Evolutionary conservation across 192 early-diverging fungal genomes (phyloP), one percentile per base, ranked within the genome.

Genomic region (Entomortierella lignicola): DNA sequence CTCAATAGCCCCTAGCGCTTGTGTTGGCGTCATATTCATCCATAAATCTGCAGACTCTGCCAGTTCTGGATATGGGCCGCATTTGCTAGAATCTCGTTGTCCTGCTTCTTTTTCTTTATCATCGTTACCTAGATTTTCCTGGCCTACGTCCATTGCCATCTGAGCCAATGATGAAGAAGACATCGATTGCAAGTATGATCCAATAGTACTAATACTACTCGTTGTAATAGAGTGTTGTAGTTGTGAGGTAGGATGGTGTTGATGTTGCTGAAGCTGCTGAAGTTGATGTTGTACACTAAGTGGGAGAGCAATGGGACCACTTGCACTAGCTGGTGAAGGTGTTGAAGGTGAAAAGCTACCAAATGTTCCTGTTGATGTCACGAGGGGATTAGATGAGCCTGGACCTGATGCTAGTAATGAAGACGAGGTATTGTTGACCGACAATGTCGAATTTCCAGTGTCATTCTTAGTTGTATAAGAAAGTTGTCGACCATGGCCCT

Each of bases 401-500:
- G n/a, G n/a, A 25, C n/a, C 39, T 32, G 31, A 30, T 57, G 44
- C 27, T 54, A 51, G 6, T 8, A n/a, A n/a, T n/a, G n/a, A n/a
- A n/a, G n/a, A n/a, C n/a, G n/a, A n/a, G n/a, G n/a, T n/a, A n/a
- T n/a, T 12, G 48, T 8, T 23, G 43, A 12, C 5, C 32, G 48
- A 11, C 39, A 37, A 26, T 52, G 23, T 5, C n/a, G n/a, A n/a
- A n/a, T n/a, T n/a, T n/a, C n/a, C n/a, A n/a, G n/a, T n/a, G n/a
- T 66, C 71, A 25, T 65, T 64, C 56, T 73, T 73, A 31, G 71
- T 66, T 20, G 71, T 73, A 26, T 65, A 73, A 2, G 71, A 73
- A 2, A 74, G 44, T 23, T 74, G 72, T 31, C 50, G 8, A 47
- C n/a, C n/a, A n/a, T 61, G 43, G 27, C 64, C 54, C 20, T 66